Evolutionary conservation across 2,329 filamentous ascomycete species (phyloP), one percentile per base, ranked within the genome.

Genomic region (Botrytis fabae): DNA sequence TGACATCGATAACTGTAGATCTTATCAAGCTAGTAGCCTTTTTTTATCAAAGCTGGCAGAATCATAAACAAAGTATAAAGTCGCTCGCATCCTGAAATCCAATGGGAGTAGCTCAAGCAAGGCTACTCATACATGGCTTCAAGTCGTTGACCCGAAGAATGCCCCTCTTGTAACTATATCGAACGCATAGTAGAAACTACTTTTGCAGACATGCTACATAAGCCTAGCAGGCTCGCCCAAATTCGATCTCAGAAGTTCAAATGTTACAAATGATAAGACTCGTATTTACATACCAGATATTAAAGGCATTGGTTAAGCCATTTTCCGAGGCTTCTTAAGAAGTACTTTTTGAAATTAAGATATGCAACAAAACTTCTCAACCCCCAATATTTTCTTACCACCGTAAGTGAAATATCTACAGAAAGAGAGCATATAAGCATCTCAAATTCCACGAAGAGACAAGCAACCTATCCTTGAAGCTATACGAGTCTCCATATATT

Each of bases 21-120:
- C 25, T 1, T 51, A 51, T 10, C 22, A 51, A 51, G 22, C 28
- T 60, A 38, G 8, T 7, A 60, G 28, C 2, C 22, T 20, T 6
- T 25, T 51, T 25, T 9, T 7, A 35, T 8, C 3, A 0, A 25
- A 61, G 4, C 32, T 32, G 20, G 22, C 7, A 5, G 48, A 54
- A 54, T 22, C 5, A 38, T 4, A 12, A 60, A 38, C 1, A 4
- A 38, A 61, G 10, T 38, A 16, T 16, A 16, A 18, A 28, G 28
- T 4, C n/a, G 0, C 2, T 12, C 22, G 28, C 7, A 6, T 61
- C 10, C 32, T 38, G 18, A 10, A 61, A 7, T 0, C 2, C 1
- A 1, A 4, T 61, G 20, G 2, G 32, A 38, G 22, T 14, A 25
- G 38, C 38, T 38, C 38, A 9, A 38, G 38, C 38, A 38, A 38